These are phyloP conservation scores for Saccharomycopsis babjevae DNA, from an alignment of 805 yeast species.

Conservation along the genomic window DNA sequence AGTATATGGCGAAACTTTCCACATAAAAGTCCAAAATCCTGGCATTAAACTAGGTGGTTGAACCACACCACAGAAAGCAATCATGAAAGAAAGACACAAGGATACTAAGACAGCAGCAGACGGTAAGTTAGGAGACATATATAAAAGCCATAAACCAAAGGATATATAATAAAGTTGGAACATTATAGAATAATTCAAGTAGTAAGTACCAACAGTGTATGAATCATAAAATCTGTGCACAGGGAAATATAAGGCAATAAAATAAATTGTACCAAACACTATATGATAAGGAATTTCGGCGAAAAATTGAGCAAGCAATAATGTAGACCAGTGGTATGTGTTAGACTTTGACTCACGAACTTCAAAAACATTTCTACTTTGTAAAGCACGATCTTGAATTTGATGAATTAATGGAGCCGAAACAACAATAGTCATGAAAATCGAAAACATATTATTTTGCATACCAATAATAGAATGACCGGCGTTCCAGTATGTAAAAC, in stretches of 20 bases:
- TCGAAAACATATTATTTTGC: slow-evolving; percentile 49
- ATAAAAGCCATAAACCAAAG: slow-evolving; percentile 45
- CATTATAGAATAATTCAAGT: slow-evolving; percentile 35
- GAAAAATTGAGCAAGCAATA: slow-evolving; percentile 42
- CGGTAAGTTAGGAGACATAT: slow-evolving; percentile 54
- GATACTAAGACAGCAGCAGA: slow-evolving; percentile 54
- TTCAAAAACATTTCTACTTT: slow-evolving; percentile 53
- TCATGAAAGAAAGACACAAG: slow-evolving; percentile 44
- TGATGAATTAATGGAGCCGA: slow-evolving; percentile 54
- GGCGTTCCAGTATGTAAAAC: slow-evolving; percentile 60
- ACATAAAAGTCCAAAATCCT: slow-evolving; percentile 79
- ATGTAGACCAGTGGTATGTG: slow-evolving; percentile 61
- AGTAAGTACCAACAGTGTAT: slow-evolving; percentile 43
- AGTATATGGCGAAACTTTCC: slow-evolving; percentile 62
- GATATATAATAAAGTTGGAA: slow-evolving; percentile 43
- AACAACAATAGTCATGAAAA: slow-evolving; percentile 47
- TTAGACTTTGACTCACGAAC: slow-evolving; percentile 63
- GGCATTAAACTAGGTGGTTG: slow-evolving; percentile 45
- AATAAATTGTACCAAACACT: slow-evolving; percentile 40
- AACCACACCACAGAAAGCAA: slow-evolving; percentile 62
- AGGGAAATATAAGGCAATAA: slow-evolving; percentile 44
- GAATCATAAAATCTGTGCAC: slow-evolving; percentile 34
- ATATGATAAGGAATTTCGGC: slow-evolving; percentile 54
- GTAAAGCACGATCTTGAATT: slow-evolving; percentile 48
- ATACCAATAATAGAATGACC: slow-evolving; percentile 42